These are phyloP conservation scores for Paramecium sexaurelia DNA, from an alignment of 73 alveolate species.

Conservation along the genomic window DNA sequence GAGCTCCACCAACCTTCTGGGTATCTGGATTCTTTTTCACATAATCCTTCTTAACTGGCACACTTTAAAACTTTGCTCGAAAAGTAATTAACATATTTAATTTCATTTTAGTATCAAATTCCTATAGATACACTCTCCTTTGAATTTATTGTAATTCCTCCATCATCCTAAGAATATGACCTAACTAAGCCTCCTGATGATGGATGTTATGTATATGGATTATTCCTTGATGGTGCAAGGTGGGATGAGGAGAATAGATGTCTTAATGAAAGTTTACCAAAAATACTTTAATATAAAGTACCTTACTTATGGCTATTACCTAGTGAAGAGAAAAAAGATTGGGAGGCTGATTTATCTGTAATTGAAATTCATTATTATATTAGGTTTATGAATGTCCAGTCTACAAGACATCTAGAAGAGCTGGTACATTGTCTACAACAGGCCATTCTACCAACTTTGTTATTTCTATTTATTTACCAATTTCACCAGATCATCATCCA, in stretches of 20 bases:
- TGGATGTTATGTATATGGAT: conserved; percentile 99
- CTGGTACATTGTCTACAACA: conserved; percentile 99
- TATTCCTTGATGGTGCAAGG: conserved; percentile 99
- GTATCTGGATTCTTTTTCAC: conserved; percentile 99
- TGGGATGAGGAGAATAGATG: conserved; percentile 94
- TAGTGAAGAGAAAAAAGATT: conserved; percentile 79
- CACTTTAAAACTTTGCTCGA: conserved; percentile 96
- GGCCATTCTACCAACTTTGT: conserved; percentile 99
- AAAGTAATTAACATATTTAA: conserved; percentile 85
- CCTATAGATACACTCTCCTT: conserved; percentile 94
- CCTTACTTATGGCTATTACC: conserved; percentile 97
- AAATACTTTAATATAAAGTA: conserved; percentile 86
- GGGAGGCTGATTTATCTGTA: conserved; percentile 74
- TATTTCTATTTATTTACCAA: conserved; percentile 90
- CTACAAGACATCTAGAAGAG: conserved; percentile 98
- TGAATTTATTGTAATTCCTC: conserved; percentile 92
- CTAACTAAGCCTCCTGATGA: conserved; percentile 90
- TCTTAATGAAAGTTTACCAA: conserved; percentile 98
- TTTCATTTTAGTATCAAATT: conserved; percentile 81
- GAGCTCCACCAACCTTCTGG: conserved; percentile 99
- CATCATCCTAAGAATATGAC: conserved; percentile 88
- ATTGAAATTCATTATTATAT: conserved; percentile 59
- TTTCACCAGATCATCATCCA: conserved; percentile 89
- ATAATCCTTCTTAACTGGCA: conserved; percentile 99
- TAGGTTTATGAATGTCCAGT: conserved; percentile 89